phyloP scores from a whole-genome alignment of 1,284 basidiomycete species.

The Ceratobasidium papillatum region DNA sequence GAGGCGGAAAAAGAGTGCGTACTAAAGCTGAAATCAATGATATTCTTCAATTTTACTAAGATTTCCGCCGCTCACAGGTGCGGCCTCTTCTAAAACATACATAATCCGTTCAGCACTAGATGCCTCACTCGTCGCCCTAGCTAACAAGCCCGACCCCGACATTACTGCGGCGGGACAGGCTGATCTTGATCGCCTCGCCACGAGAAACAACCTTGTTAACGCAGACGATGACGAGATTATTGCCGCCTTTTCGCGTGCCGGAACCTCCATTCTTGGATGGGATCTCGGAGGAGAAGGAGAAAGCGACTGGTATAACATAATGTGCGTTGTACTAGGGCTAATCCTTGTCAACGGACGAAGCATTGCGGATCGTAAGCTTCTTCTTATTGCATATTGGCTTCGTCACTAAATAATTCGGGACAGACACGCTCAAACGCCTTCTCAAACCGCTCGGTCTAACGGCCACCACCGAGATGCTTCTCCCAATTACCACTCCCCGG shows the following conservation, averaged over 20 bases:
- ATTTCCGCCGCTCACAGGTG: constrained; percentile 51
- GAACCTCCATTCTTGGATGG: constrained; percentile 34
- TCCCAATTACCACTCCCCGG: constrained; percentile 57
- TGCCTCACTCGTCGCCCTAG: constrained; percentile 64
- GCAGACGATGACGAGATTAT: constrained; percentile 54
- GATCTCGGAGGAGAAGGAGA: constrained; percentile 46
- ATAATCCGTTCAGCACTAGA: constrained; percentile 75
- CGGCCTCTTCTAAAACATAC: constrained; percentile 70
- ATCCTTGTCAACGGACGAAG: constrained; percentile 74
- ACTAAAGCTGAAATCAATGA: neutral
- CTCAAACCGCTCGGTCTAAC: constrained; percentile 70
- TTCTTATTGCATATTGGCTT: neutral
- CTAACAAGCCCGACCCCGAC: constrained; percentile 62
- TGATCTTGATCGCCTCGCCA: constrained; percentile 52
- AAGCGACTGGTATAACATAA: constrained; percentile 51
- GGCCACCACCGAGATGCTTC: constrained; percentile 56
- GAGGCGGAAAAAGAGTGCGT: constrained; percentile 60
- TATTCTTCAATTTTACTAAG: neutral
- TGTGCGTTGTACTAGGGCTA: constrained; percentile 74
- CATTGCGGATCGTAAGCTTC: constrained; percentile 67
- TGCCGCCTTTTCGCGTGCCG: constrained; percentile 47
- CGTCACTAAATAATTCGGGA: constrained; percentile 16
- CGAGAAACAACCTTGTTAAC: constrained; percentile 41
- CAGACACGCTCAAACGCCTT: constrained; percentile 66
- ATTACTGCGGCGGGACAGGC: constrained; percentile 64